phyloP scores from a whole-genome alignment of 495 filamentous ascomycete genomes.

The Antarctomyces pellizariae region DNA sequence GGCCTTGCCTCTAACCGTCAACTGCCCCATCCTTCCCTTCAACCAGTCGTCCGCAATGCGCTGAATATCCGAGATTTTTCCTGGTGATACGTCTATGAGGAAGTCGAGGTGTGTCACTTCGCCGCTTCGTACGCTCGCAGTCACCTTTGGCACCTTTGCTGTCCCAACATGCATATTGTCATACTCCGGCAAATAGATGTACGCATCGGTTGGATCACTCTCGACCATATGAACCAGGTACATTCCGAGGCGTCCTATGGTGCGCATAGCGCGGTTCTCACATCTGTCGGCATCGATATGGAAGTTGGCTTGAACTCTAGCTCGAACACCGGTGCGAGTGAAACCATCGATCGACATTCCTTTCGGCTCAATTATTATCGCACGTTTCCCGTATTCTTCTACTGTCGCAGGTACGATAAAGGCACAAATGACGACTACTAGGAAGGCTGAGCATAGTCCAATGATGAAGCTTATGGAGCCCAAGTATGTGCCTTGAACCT shows the following conservation, averaged over 20 bases:
- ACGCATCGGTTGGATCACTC: conserved; percentile 39
- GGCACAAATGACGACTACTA: conserved; percentile 30
- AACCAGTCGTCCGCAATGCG: conserved; percentile 76
- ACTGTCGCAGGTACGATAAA: conserved; percentile 63
- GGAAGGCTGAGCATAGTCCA: too few relatives aligned
- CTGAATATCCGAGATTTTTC: conserved; percentile 54
- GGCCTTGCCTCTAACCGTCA: conserved; percentile 48
- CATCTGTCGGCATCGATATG: conserved; percentile 55
- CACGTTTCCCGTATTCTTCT: conserved; percentile 66
- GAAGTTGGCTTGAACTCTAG: conserved; percentile 60
- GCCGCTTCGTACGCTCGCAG: conserved; percentile 51
- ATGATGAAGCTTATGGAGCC: too few relatives aligned
- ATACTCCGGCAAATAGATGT: conserved; percentile 70
- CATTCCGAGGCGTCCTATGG: conserved; percentile 53
- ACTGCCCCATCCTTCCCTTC: conserved; percentile 40
- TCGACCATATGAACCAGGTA: conserved; percentile 59
- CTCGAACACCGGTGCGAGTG: conserved; percentile 48
- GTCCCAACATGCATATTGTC: conserved; percentile 53
- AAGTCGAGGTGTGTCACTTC: conserved; percentile 56
- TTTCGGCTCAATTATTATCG: conserved; percentile 55
- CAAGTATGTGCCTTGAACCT: too few relatives aligned
- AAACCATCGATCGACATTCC: conserved; percentile 65
- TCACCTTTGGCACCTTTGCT: conserved; percentile 48
- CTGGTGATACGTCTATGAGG: conserved; percentile 46
- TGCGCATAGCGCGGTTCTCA: conserved; percentile 38